A percentile compares a stretch with the other conserved stretches of the same genome.
phyloP scores from a whole-genome alignment of 257 asterid species.

The Verbascum thapsus region DNA sequence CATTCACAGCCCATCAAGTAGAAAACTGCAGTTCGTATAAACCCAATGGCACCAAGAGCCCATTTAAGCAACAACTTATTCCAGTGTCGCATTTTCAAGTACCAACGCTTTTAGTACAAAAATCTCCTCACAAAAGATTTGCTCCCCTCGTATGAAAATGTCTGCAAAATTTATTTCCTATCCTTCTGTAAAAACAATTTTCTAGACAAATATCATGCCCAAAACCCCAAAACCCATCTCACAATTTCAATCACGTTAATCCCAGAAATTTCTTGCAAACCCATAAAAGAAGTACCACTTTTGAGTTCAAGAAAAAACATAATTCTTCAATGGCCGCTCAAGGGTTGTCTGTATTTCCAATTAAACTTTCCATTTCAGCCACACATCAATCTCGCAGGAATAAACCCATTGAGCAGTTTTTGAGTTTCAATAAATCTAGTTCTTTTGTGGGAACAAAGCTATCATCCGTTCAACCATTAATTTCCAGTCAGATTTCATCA shows the following conservation, averaged over 20 bases:
- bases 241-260: conserved; percentile 5
- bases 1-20: not conserved
- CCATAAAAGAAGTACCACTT: conserved; percentile 11
- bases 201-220: not conserved
- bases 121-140: not conserved
- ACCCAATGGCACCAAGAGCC: not conserved
- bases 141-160: not conserved
- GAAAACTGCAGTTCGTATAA: not conserved
- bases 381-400: conserved; percentile 38
- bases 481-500: conserved; percentile 35
- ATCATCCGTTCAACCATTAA: conserved; percentile 39
- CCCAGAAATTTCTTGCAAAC: not conserved
- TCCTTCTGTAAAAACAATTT: too few species aligned
- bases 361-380: conserved; percentile 43
- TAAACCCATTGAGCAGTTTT: conserved; percentile 37
- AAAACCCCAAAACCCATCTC: conserved; percentile 10
- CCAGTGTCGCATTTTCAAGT: not conserved
- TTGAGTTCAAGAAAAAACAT: conserved; percentile 13
- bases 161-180: conserved; percentile 18
- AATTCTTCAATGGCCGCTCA: conserved; percentile 70
- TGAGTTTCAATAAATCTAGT: conserved; percentile 39
- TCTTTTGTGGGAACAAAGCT: conserved; percentile 55
- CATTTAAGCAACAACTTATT: not conserved
- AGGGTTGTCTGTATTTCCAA: conserved; percentile 55
- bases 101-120: not conserved